Evolutionary conservation across 768 basidiomycete genomes (phyloP).

Genomic region (Pilatotrama ljubarskyi): DNA sequence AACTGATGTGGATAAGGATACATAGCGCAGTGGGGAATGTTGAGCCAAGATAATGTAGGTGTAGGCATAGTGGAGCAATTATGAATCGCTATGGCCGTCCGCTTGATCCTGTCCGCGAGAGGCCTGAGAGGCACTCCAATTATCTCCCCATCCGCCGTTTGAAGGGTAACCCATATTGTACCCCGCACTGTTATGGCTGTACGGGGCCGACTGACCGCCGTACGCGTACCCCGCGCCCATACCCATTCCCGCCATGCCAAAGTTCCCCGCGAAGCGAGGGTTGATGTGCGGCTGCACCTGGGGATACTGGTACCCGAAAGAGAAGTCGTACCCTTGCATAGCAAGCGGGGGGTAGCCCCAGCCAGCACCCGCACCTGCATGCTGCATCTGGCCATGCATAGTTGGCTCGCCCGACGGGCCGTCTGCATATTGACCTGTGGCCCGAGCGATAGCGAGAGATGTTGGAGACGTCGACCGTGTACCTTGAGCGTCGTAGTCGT

Average conservation of each 20-base stretch:
- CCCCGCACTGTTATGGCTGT: slow-evolving; percentile 9
- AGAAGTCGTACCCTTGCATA: slow-evolving; percentile 17
- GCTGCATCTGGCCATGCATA: neutral
- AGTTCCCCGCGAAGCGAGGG: slow-evolving; percentile 70
- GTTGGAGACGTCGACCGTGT: slow-evolving; percentile 42
- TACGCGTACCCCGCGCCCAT: slow-evolving; percentile 37
- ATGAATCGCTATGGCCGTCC: neutral
- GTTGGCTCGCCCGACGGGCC: slow-evolving; percentile 23
- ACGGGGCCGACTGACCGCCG: slow-evolving; percentile 12
- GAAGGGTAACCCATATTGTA: slow-evolving; percentile 2
- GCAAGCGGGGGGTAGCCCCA: slow-evolving; percentile 26
- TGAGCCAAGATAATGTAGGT: neutral
- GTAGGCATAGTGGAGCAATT: no score
- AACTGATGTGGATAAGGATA: neutral
- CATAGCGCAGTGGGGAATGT: neutral
- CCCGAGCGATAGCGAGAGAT: slow-evolving; percentile 47
- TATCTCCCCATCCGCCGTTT: slow-evolving; percentile 4
- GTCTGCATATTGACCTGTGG: slow-evolving; percentile 43
- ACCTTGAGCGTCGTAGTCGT: slow-evolving; percentile 34
- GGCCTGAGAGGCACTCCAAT: neutral
- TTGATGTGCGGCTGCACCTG: slow-evolving; percentile 83
- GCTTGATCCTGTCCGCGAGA: neutral
- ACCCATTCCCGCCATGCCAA: slow-evolving; percentile 62
- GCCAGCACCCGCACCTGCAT: neutral
- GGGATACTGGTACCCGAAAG: slow-evolving; percentile 23